A percentile compares a stretch with the other conserved stretches of the same genome.
Evolutionary conservation across 108 stramenopile species (phyloP).

Genomic region (Skeletonema marinoi): DNA sequence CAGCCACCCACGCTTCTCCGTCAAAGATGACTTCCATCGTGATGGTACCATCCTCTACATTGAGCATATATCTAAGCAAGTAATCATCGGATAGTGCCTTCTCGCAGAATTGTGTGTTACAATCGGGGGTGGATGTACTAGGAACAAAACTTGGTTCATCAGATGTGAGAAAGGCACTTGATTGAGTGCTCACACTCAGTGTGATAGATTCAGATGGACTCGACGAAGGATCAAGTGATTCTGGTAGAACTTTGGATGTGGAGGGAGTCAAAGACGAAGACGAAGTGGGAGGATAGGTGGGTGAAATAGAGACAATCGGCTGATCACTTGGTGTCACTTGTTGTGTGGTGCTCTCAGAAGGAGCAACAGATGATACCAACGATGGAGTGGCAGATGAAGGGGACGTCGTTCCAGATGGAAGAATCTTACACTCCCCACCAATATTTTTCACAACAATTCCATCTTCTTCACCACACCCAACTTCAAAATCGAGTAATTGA

Average conservation of each 20-base stretch:
- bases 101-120: background rate
- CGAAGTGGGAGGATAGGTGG: background rate
- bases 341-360: background rate
- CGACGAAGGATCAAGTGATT: background rate
- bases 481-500: constrained; percentile 11
- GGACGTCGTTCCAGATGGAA: background rate
- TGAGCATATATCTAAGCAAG: background rate
- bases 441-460: background rate
- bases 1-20: background rate
- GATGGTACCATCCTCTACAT: background rate
- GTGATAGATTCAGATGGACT: background rate
- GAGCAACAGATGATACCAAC: background rate
- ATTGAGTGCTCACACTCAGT: background rate
- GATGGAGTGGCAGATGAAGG: background rate
- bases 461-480: constrained; percentile 8
- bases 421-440: background rate
- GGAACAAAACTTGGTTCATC: background rate
- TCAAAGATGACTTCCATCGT: background rate
- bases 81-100: background rate
- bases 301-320: background rate
- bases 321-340: background rate
- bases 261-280: background rate
- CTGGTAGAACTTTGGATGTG: background rate
- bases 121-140: background rate
- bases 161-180: background rate